Conservation (phyloP, 495 filamentous ascomycete genomes). For the Aspergillus bridgeri region DNA sequence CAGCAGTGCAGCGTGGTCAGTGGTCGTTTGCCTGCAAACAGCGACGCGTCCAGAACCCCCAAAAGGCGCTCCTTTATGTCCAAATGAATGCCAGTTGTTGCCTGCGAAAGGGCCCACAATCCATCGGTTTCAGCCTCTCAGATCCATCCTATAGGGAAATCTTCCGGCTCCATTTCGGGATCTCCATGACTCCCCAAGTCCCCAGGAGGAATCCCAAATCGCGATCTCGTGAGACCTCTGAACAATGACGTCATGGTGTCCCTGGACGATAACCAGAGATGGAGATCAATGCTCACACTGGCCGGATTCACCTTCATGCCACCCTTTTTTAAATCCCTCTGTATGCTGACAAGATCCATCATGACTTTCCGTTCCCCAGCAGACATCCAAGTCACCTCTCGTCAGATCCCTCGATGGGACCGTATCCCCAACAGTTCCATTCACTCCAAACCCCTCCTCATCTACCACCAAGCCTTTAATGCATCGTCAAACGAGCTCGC, state of each 20-base stretch:
- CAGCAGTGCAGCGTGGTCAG: background rate
- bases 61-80: background rate
- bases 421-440: slow-evolving; percentile 65
- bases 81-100: too few species aligned
- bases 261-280: background rate
- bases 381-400: slow-evolving; percentile 49
- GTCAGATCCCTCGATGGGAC: slow-evolving; percentile 55
- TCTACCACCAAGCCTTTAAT: slow-evolving; percentile 55
- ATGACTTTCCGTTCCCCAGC: slow-evolving; percentile 44
- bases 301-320: background rate
- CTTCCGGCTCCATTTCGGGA: too few species aligned
- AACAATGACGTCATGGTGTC: background rate
- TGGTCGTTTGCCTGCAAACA: background rate
- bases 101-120: too few species aligned
- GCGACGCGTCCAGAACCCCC: background rate
- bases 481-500: slow-evolving; percentile 48
- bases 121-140: background rate
- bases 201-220: too few species aligned
- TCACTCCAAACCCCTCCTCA: slow-evolving; percentile 58
- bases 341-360: background rate
- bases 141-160: background rate
- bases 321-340: too few species aligned
- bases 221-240: background rate
- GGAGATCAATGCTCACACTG: too few species aligned
- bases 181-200: too few species aligned